These are phyloP conservation scores for Aspergillus melleus DNA, from an alignment of 2,329 filamentous ascomycete species.

Conservation along the genomic window DNA sequence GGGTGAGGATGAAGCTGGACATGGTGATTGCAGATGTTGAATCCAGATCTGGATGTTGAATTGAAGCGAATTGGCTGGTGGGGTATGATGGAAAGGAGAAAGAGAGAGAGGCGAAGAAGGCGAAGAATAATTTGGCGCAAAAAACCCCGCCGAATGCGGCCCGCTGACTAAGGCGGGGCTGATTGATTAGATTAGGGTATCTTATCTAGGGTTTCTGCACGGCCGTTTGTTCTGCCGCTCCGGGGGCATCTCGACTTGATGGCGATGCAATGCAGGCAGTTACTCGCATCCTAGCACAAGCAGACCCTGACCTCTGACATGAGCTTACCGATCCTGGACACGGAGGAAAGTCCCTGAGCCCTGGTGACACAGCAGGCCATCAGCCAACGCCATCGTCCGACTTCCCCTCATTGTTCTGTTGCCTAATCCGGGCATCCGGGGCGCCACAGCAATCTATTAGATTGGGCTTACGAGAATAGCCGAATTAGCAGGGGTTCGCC, in stretches of 20 bases:
- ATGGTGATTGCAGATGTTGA: conserved; percentile 26
- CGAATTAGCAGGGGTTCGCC: neutral
- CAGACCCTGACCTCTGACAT: too few relatives aligned
- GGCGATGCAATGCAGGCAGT: too few relatives aligned
- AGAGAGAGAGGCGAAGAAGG: neutral
- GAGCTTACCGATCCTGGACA: neutral
- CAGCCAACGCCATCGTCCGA: neutral
- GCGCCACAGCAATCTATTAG: neutral
- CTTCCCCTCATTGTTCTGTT: neutral
- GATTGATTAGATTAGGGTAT: conserved; percentile 20
- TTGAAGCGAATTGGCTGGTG: conserved; percentile 4
- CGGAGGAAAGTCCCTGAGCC: neutral
- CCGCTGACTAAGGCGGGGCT: conserved; percentile 15
- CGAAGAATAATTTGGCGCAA: conserved; percentile 1
- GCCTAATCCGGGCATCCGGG: conserved; percentile 1
- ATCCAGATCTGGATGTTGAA: conserved; percentile 25
- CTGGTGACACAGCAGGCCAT: neutral
- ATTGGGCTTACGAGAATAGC: neutral
- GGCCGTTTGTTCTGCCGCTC: too few relatives aligned
- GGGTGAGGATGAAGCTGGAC: conserved; percentile 70
- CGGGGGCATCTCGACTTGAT: too few relatives aligned
- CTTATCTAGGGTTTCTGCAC: conserved; percentile 1
- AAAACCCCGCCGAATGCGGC: conserved; percentile 4
- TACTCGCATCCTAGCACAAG: too few relatives aligned
- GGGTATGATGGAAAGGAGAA: neutral